Percentiles rank a stretch among this genome's conserved stretches.
Evolutionary conservation across 2,329 filamentous ascomycete species (phyloP).

Genomic region (Tothia fuscella): DNA sequence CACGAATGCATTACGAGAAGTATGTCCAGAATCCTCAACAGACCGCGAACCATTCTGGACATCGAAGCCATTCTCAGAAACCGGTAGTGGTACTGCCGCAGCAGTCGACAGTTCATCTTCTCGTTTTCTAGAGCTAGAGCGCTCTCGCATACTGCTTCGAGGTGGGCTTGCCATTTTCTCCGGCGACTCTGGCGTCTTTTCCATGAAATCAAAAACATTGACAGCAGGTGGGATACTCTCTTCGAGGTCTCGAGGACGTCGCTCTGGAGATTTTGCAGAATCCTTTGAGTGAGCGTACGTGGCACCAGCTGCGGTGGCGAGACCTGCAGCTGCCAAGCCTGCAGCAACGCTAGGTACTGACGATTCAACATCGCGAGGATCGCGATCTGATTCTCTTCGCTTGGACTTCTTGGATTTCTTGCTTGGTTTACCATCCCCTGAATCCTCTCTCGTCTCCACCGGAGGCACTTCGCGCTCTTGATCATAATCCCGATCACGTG

Average conservation of each 20-base stretch:
- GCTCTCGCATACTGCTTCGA: too few relatives aligned
- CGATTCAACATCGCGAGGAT: slow-evolving; percentile 7
- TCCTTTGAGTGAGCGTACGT: slow-evolving; percentile 7
- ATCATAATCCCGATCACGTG: too few relatives aligned
- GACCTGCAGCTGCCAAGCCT: background rate
- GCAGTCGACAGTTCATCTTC: too few relatives aligned
- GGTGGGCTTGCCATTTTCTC: too few relatives aligned
- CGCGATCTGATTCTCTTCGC: slow-evolving; percentile 3
- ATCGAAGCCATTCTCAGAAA: slow-evolving; percentile 5
- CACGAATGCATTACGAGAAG: slow-evolving; percentile 1
- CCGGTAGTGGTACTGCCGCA: background rate
- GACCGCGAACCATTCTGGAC: background rate
- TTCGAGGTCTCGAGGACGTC: background rate
- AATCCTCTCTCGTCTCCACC: background rate
- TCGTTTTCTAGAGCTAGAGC: too few relatives aligned
- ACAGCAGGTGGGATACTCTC: background rate
- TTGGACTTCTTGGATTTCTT: slow-evolving; percentile 7
- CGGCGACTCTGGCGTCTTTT: background rate
- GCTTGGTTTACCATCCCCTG: too few relatives aligned
- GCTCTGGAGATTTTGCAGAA: background rate
- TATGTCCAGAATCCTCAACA: slow-evolving; percentile 4
- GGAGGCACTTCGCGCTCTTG: too few relatives aligned
- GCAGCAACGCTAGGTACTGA: background rate
- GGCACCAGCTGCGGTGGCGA: slow-evolving; percentile 4
- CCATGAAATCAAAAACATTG: slow-evolving; percentile 10